A percentile compares a stretch with the other conserved stretches of the same genome.
These are phyloP conservation scores for Paraglomus occultum DNA, from an alignment of 192 early-diverging fungal genomes.

Conservation along the genomic window DNA sequence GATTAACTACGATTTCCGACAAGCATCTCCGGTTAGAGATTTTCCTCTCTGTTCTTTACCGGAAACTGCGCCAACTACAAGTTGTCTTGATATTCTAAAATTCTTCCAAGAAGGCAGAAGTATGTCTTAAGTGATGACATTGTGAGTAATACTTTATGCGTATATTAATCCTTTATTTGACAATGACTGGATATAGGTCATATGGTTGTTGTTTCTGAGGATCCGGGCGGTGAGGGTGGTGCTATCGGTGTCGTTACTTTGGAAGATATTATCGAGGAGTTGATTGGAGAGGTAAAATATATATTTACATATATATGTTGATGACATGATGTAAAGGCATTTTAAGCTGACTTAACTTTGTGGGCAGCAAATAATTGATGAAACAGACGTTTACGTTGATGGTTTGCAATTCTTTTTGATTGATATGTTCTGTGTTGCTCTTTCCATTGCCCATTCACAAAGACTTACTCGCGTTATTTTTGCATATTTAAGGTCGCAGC, in stretches of 20 bases:
- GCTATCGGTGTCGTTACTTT: constrained; percentile 75
- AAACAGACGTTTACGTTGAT: constrained; percentile 66
- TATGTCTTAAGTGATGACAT: constrained; percentile 1
- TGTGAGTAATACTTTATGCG: not conserved
- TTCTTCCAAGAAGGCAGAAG: constrained; percentile 82
- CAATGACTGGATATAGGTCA: constrained; percentile 48
- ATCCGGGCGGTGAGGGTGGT: constrained; percentile 50
- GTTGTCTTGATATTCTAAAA: constrained; percentile 74
- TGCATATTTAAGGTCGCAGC: constrained; percentile 41
- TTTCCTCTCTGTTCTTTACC: constrained; percentile 53
- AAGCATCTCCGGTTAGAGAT: constrained; percentile 60
- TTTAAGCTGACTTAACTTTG: constrained; percentile 1
- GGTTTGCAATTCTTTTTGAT: not conserved
- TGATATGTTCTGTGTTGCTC: not conserved
- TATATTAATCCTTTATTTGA: not conserved
- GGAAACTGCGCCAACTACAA: constrained; percentile 54
- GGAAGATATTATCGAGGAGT: constrained; percentile 83
- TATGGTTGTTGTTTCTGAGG: constrained; percentile 64
- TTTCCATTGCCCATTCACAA: no score
- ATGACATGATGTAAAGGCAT: not conserved
- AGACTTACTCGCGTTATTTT: not conserved
- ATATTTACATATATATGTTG: not conserved
- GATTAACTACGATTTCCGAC: constrained; percentile 72
- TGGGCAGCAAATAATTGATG: constrained; percentile 67
- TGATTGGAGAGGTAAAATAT: constrained; percentile 63